Conservation (phyloP, 768 basidiomycete genomes). For the Boletus reticuloceps region DNA sequence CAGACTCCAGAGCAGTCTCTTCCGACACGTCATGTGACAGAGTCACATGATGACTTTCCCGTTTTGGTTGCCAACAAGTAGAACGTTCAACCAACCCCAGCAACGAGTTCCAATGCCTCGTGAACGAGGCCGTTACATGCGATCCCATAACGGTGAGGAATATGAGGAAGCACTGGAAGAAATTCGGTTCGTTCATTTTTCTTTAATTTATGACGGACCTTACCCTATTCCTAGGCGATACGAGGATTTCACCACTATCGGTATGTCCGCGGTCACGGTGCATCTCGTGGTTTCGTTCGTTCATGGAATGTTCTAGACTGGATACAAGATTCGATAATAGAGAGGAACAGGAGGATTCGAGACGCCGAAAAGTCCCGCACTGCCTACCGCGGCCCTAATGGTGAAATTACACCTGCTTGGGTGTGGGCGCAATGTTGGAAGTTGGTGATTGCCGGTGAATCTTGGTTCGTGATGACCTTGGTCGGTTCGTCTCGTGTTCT, state of each 20-base stretch:
- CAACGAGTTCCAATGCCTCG: conserved; percentile 20
- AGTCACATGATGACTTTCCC: conserved; percentile 19
- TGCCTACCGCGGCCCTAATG: conserved; percentile 46
- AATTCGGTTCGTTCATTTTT: conserved; percentile 46
- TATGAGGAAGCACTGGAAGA: conserved; percentile 67
- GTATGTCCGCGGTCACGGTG: conserved; percentile 40
- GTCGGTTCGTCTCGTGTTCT: conserved; percentile 65
- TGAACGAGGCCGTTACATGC: conserved; percentile 22
- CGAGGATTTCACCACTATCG: conserved; percentile 94
- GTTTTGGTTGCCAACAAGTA: too few species aligned
- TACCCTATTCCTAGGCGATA: conserved; percentile 60
- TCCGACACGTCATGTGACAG: background rate
- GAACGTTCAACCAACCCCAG: background rate
- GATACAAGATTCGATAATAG: conserved; percentile 93
- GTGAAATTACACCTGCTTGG: conserved; percentile 52
- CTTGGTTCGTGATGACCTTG: conserved; percentile 88
- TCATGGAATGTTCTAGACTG: conserved; percentile 60
- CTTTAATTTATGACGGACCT: conserved; percentile 6
- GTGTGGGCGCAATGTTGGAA: conserved; percentile 61
- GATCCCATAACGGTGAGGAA: conserved; percentile 34
- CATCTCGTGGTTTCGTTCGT: conserved; percentile 11
- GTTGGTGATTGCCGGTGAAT: conserved; percentile 70
- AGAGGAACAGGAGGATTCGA: conserved; percentile 75
- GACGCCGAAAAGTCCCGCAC: conserved; percentile 43
- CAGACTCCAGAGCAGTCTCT: too few species aligned